Evolutionary conservation across 2,329 filamentous ascomycete genomes (phyloP).

Genomic region (Penicillium sp.): DNA sequence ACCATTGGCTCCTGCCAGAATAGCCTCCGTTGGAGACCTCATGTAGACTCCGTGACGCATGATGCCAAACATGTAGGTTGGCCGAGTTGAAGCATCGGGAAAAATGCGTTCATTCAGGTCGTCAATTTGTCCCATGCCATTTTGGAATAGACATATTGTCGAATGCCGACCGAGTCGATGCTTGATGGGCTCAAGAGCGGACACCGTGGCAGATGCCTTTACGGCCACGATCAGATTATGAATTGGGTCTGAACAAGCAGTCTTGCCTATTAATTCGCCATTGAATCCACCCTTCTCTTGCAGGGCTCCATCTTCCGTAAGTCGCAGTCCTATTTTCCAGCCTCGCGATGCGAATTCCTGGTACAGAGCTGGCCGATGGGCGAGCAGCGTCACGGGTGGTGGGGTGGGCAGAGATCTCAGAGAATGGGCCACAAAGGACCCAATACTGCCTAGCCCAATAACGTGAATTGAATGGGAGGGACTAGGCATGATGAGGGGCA

Average conservation of each 20-base stretch:
- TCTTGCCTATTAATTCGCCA: constrained; percentile 4
- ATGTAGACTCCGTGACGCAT: constrained; percentile 18
- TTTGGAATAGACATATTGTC: constrained; percentile 17
- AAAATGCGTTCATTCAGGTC: constrained; percentile 13
- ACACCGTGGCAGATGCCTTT: constrained; percentile 16
- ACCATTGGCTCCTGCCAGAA: constrained; percentile 13
- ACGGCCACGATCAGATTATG: constrained; percentile 18
- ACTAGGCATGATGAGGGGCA: constrained; percentile 6
- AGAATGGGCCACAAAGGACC: constrained; percentile 20
- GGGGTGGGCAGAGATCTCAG: constrained; percentile 17
- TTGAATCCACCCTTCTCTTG: constrained; percentile 8
- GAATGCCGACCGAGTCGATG: constrained; percentile 15
- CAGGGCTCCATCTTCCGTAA: constrained; percentile 9
- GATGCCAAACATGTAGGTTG: constrained; percentile 17
- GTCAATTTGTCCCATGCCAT: constrained; percentile 19
- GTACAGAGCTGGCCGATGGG: constrained; percentile 19
- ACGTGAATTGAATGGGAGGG: constrained; percentile 10
- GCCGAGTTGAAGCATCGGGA: constrained; percentile 3
- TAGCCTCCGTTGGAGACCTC: constrained; percentile 12
- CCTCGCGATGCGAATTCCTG: constrained; percentile 11
- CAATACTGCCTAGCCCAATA: constrained; percentile 23
- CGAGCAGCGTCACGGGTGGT: constrained; percentile 19
- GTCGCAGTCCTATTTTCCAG: constrained; percentile 14
- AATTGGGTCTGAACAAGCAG: constrained; percentile 8
- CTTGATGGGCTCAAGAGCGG: constrained; percentile 14